A percentile compares a stretch with the other conserved stretches of the same genome.
phyloP scores from a whole-genome alignment of 139 green algal species.

The Auxenochlorella protothecoides region DNA sequence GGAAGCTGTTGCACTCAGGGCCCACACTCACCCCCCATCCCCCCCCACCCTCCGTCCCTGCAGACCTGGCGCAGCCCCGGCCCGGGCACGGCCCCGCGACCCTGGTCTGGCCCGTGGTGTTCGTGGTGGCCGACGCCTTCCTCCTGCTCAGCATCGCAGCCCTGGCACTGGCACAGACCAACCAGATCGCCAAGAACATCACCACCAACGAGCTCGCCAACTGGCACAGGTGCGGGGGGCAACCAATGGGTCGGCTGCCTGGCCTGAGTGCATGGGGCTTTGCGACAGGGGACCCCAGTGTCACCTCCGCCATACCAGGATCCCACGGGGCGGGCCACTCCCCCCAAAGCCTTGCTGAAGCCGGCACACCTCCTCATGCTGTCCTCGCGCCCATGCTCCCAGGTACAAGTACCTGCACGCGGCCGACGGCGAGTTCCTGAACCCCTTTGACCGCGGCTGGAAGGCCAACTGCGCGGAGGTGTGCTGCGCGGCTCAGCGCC shows the following conservation, averaged over 20 bases:
- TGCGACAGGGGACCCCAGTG: too few species aligned
- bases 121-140: constrained; percentile 69
- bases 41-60: too few species aligned
- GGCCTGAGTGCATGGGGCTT: not conserved
- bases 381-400: not conserved
- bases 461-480: constrained; percentile 45
- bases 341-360: not conserved
- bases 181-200: constrained; percentile 72
- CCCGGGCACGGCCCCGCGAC: not conserved
- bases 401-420: constrained; percentile 75
- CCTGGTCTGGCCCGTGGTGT: constrained; percentile 38
- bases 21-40: too few species aligned
- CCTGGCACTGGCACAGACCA: constrained; percentile 66
- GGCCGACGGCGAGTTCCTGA: constrained; percentile 57
- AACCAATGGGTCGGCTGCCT: not conserved
- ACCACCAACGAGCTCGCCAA: constrained; percentile 97
- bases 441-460: constrained; percentile 79
- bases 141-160: constrained; percentile 69
- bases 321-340: too few species aligned
- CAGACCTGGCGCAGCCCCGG: not conserved
- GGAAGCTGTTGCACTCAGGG: too few species aligned
- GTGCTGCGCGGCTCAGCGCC: constrained; percentile 9
- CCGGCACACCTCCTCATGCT: not conserved
- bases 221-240: constrained; percentile 54
- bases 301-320: too few species aligned